Percentiles rank a stretch among this genome's conserved stretches.
These are phyloP conservation scores for Lasiosphaeria hispida DNA, from an alignment of 495 filamentous ascomycete species.

Conservation along the genomic window DNA sequence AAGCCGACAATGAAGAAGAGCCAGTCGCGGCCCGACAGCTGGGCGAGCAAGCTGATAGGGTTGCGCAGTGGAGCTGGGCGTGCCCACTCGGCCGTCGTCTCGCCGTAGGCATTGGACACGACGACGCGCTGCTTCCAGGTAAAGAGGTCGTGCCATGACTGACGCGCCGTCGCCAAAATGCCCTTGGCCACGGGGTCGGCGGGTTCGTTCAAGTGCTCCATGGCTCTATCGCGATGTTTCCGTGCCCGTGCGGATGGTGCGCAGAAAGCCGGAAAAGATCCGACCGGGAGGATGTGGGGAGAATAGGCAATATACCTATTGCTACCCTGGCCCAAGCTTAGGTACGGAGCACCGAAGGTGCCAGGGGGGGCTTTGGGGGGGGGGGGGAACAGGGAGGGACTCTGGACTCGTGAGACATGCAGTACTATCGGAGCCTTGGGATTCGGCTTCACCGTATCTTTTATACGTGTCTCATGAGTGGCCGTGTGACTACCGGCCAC, in stretches of 20 bases:
- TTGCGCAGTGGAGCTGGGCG: conserved; percentile 56
- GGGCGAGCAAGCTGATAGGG: conserved; percentile 57
- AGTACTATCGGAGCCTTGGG: too few relatives aligned
- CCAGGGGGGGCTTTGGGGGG: too few relatives aligned
- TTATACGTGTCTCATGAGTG: too few relatives aligned
- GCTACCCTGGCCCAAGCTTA: too few relatives aligned
- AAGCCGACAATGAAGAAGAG: conserved; percentile 64
- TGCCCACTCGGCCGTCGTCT: conserved; percentile 58
- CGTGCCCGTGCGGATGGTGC: too few relatives aligned
- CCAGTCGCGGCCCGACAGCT: conserved; percentile 57
- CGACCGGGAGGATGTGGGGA: too few relatives aligned
- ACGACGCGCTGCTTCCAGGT: conserved; percentile 65
- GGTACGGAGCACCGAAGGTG: too few relatives aligned
- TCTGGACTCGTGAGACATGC: too few relatives aligned
- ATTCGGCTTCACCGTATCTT: too few relatives aligned
- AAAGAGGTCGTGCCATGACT: conserved; percentile 62
- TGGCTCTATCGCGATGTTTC: not conserved
- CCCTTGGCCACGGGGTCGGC: conserved; percentile 61
- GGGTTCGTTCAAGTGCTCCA: conserved; percentile 40
- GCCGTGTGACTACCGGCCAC: not conserved
- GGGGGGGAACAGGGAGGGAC: too few relatives aligned
- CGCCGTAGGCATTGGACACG: conserved; percentile 57
- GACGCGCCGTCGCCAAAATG: conserved; percentile 55
- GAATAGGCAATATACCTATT: too few relatives aligned
- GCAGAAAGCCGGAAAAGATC: too few relatives aligned